Evolutionary conservation across 495 filamentous ascomycete species (phyloP).

Genomic region (Penicillium macrosclerotiorum): DNA sequence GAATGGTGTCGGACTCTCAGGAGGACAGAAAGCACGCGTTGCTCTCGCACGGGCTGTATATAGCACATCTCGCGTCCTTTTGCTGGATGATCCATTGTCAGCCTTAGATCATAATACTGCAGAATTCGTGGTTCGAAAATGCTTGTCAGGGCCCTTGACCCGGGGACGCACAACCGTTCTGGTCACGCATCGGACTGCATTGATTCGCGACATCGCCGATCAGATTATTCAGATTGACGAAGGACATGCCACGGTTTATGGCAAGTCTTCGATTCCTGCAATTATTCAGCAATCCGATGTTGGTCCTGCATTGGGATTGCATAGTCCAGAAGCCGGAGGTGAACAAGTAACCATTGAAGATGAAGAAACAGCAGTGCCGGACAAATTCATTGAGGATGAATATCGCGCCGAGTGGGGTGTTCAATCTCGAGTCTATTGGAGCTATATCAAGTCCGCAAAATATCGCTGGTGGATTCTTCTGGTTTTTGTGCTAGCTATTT

Average conservation of each 20-base stretch:
- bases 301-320: slow-evolving; percentile 12
- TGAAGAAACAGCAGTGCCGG: slow-evolving; percentile 53
- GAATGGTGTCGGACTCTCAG: slow-evolving; percentile 66
- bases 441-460: slow-evolving; percentile 74
- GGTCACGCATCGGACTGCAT: slow-evolving; percentile 74
- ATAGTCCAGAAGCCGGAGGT: slow-evolving; percentile 30
- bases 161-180: slow-evolving; percentile 63
- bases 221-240: slow-evolving; percentile 66
- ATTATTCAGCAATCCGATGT: slow-evolving; percentile 17
- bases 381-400: slow-evolving; percentile 83
- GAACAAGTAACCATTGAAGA: slow-evolving; percentile 39
- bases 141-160: slow-evolving; percentile 63
- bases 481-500: slow-evolving; percentile 55
- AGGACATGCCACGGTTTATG: slow-evolving; percentile 51
- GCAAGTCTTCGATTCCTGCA: slow-evolving; percentile 28
- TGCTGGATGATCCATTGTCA: slow-evolving; percentile 70
- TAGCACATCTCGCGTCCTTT: slow-evolving; percentile 59
- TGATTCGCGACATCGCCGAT: slow-evolving; percentile 62
- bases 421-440: slow-evolving; percentile 72
- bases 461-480: slow-evolving; percentile 67
- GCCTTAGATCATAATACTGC: slow-evolving; percentile 76
- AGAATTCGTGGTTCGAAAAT: slow-evolving; percentile 64
- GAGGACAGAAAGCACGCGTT: slow-evolving; percentile 68
- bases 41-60: slow-evolving; percentile 71
- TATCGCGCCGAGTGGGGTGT: slow-evolving; percentile 73